Base-by-base conservation (phyloP, 192 early-diverging fungal species). In the Linnemannia exigua region DNA sequence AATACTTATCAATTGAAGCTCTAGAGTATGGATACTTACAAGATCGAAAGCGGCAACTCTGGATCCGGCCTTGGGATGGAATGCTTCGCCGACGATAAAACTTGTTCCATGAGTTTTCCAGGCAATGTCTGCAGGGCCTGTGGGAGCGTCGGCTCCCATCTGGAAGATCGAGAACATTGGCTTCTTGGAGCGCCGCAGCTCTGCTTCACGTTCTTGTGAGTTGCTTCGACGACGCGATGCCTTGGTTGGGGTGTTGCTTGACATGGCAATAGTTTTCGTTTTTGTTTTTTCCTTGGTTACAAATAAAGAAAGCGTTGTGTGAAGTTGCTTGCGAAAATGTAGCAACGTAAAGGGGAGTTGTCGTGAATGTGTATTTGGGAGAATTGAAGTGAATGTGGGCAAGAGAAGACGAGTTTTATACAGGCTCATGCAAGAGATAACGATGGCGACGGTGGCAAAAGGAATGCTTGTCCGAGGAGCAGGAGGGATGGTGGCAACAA, bases 41-140 rank as follows among this genome's bases (percentile, higher is more conserved):
- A 96, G 89, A 80, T 96, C 95, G 80, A 95, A 95, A 0, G 91
- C 90, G 7, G 95, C 94, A 44, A 96, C 87, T 61, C 91, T 93
- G 1, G 79, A 72, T 0, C 74, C 70, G 1, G 75, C n/a, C 38
- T 76, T 66, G 4, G 84, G 84, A n/a, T 41, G 15, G 46, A 76
- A 80, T 22, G 84, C 84, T 68, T 77, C 58, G 70, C 84, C 84
- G 35, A 86, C 84, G 38, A 86, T 86, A 46, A 79, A 86, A 50
- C 84, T 86, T 0, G 67, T 69, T 22, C 78, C 79, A 47, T 79
- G 61, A 15, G 78, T 80, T 8, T 54, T 41, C 84, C 84, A 86
- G 4, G 36, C 31, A 44, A 86, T 86, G 7, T 58, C 41, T 20
- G 74, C 83, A 7, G 74, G 79, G 46, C 38, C 50, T 1, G 58